Base-by-base conservation (phyloP, 2,329 filamentous ascomycete species). In the Harringtonia lauricola region DNA sequence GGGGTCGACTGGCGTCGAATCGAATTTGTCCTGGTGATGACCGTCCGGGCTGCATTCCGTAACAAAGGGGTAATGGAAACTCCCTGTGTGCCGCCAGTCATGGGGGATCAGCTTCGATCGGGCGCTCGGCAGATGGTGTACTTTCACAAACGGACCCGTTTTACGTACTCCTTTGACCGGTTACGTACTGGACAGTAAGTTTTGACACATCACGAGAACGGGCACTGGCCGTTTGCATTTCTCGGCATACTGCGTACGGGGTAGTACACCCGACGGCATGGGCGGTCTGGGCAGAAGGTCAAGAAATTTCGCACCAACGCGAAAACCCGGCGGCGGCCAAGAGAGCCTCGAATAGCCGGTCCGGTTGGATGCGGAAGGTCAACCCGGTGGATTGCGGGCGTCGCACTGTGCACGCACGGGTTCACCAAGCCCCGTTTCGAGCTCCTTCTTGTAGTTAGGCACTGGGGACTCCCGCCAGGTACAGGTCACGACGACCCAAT, bases 61-160 rank as follows among this genome's bases (percentile, higher is more conserved):
- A 54, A 53, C 28, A 51, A 52, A 50, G 52, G 54, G 56, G 57
- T 59, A 56, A 55, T 55, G 49, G 41, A 55, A 58, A 57, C 48
- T 49, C 43, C 42, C 36, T 37, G 39, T 46, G 43, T 14, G 47
- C 24, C 34, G 43, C 46, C 42, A 46, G 41, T 41, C 45, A 42
- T 46, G 49, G 46, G 46, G 48, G 52, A 26, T 26, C 22, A 37
- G 18, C 35, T 19, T 4, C 29, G 9, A 10, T 28, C 21, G 12
- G 18, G 26, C 8, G 15, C 7, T 28, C 18, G 28, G 29, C 14
- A 15, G 19, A n/a, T n/a, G n/a, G n/a, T n/a, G n/a, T n/a, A n/a
- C n/a, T n/a, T n/a, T n/a, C n/a, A n/a, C n/a, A n/a, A 19, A 31
- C 17, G 5, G 13, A n/a, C 4, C 15, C 28, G n/a, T 30, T 34